Percentiles rank a stretch among this genome's conserved stretches.
These are phyloP conservation scores for Gonium pectorale DNA, from an alignment of 139 green algal species.

Conservation along the genomic window DNA sequence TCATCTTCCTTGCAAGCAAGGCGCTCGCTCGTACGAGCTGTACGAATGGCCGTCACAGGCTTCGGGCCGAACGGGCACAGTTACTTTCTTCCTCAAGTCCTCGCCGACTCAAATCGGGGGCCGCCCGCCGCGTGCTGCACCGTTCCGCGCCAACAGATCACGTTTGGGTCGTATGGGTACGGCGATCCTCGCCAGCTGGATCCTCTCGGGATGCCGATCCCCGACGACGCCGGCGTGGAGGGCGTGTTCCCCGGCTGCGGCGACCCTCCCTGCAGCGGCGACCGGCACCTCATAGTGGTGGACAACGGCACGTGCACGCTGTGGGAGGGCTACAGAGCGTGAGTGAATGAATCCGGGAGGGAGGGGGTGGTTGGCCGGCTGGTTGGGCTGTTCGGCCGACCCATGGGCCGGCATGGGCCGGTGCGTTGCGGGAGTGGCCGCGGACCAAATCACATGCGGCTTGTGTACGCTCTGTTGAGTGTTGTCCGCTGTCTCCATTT, in stretches of 20 bases:
- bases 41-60: too few relatives aligned
- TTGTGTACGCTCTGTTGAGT: background rate
- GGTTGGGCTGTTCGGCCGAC: too few relatives aligned
- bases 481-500: background rate
- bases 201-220: background rate
- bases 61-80: too few relatives aligned
- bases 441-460: too few relatives aligned
- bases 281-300: conserved; percentile 47
- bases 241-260: conserved; percentile 36
- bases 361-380: background rate
- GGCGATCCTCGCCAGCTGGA: background rate
- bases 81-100: too few relatives aligned
- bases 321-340: conserved; percentile 27
- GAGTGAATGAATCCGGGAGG: background rate
- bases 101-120: too few relatives aligned
- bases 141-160: too few relatives aligned
- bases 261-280: conserved; percentile 35
- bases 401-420: background rate
- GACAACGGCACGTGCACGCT: conserved; percentile 47
- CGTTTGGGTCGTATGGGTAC: too few relatives aligned
- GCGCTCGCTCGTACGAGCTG: too few relatives aligned
- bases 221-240: background rate
- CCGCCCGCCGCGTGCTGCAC: too few relatives aligned
- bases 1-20: too few relatives aligned
- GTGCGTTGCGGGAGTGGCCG: background rate